Evolutionary conservation across 1,139 yeast species (phyloP).

Genomic region (Yamadazyma trypodendri): DNA sequence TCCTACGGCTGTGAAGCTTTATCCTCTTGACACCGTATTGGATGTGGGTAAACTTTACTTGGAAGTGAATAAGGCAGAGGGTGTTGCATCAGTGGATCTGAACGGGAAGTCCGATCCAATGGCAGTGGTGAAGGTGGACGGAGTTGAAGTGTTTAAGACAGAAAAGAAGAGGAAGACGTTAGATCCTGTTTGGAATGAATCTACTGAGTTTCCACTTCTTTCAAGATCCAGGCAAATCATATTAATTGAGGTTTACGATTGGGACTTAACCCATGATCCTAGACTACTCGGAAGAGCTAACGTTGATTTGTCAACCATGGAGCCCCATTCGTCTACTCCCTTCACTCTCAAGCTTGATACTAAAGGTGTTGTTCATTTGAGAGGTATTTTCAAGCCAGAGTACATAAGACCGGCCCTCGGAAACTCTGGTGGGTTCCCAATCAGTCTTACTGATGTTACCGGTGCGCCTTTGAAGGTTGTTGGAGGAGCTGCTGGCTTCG

Average conservation of each 20-base stretch:
- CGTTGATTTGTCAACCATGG: slow-evolving; percentile 50
- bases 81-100: slow-evolving; percentile 57
- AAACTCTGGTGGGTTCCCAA: slow-evolving; percentile 38
- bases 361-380: slow-evolving; percentile 56
- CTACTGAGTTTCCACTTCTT: slow-evolving; percentile 53
- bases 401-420: slow-evolving; percentile 61
- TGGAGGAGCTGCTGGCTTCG: slow-evolving; percentile 41
- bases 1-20: slow-evolving; percentile 56
- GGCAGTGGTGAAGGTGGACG: slow-evolving; percentile 52
- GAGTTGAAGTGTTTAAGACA: slow-evolving; percentile 53
- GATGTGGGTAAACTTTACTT: slow-evolving; percentile 66
- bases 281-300: slow-evolving; percentile 54
- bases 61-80: slow-evolving; percentile 54
- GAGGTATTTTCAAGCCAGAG: slow-evolving; percentile 61
- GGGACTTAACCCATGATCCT: slow-evolving; percentile 75
- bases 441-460: slow-evolving; percentile 39
- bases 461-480: slow-evolving; percentile 50
- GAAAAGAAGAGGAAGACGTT: slow-evolving; percentile 63
- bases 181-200: slow-evolving; percentile 70
- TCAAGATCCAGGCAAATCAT: slow-evolving; percentile 60
- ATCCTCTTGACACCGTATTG: slow-evolving; percentile 57
- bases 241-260: slow-evolving; percentile 57
- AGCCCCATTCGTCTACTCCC: slow-evolving; percentile 43
- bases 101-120: slow-evolving; percentile 79
- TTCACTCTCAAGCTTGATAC: slow-evolving; percentile 54